phyloP scores from a whole-genome alignment of 2,329 filamentous ascomycete species.

The Davidsoniella eucalypti region DNA sequence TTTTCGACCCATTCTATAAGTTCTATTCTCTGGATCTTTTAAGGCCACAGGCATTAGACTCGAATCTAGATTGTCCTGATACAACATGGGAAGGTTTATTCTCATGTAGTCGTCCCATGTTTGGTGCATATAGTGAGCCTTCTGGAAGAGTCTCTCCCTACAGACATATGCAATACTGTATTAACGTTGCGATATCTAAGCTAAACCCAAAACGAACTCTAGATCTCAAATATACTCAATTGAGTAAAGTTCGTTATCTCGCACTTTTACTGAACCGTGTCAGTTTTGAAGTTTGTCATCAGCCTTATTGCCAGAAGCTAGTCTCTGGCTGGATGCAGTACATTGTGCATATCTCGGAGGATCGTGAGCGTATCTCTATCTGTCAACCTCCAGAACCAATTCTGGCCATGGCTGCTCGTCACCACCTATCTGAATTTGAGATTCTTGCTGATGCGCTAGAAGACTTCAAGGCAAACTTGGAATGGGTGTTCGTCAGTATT shows the following conservation, averaged over 20 bases:
- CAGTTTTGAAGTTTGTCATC: not conserved
- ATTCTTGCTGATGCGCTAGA: not conserved
- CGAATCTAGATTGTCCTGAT: too few relatives aligned
- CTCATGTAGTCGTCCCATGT: too few relatives aligned
- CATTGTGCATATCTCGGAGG: not conserved
- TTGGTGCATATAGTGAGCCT: too few relatives aligned
- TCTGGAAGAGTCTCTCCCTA: too few relatives aligned
- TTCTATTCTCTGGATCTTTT: not conserved
- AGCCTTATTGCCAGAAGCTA: not conserved
- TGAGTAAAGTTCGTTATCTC: not conserved
- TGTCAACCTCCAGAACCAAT: not conserved
- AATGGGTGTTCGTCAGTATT: not conserved
- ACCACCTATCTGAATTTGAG: not conserved
- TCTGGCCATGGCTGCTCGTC: not conserved
- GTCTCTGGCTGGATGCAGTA: not conserved
- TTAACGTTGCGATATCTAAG: too few relatives aligned
- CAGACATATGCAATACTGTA: too few relatives aligned
- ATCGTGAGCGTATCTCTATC: not conserved
- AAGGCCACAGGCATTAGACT: too few relatives aligned
- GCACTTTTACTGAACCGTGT: not conserved
- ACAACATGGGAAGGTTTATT: too few relatives aligned
- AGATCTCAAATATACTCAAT: not conserved
- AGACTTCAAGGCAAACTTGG: not conserved
- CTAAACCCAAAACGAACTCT: too few relatives aligned
- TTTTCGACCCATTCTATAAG: not conserved